Percentiles rank a stretch among this genome's conserved stretches.
Conservation (phyloP, 2,329 filamentous ascomycete genomes). For the Clonostachys chloroleuca region DNA sequence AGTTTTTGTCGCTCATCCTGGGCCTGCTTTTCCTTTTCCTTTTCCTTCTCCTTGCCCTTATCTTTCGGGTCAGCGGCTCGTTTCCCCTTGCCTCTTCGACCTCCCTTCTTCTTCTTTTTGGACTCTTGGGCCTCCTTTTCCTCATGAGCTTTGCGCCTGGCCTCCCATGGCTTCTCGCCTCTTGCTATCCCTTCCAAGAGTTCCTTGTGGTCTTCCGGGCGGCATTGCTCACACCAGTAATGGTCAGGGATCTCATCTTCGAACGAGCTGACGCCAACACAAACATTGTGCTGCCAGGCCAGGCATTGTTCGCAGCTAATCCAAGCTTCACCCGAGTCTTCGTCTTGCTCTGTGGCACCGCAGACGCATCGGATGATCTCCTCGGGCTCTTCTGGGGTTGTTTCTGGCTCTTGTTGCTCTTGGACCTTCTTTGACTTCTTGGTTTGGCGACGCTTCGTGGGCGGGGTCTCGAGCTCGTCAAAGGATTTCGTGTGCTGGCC, state of each 20-base stretch:
- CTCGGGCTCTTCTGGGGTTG: slow-evolving; percentile 44
- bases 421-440: slow-evolving; percentile 56
- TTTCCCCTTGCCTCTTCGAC: slow-evolving; percentile 47
- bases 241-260: slow-evolving; percentile 73
- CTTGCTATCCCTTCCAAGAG: slow-evolving; percentile 72
- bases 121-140: slow-evolving; percentile 32
- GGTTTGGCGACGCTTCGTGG: slow-evolving; percentile 47
- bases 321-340: slow-evolving; percentile 86
- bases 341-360: slow-evolving; percentile 79
- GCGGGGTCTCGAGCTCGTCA: slow-evolving; percentile 63
- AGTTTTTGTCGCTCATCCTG: not conserved
- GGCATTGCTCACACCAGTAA: slow-evolving; percentile 92
- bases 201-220: slow-evolving; percentile 76
- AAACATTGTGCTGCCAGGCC: slow-evolving; percentile 97
- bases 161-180: slow-evolving; percentile 86
- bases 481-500: slow-evolving; percentile 90
- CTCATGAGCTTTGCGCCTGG: slow-evolving; percentile 57
- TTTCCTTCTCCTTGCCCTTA: slow-evolving; percentile 32
- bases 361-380: slow-evolving; percentile 92
- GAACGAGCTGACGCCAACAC: slow-evolving; percentile 79
- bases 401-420: slow-evolving; percentile 46
- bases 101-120: slow-evolving; percentile 33
- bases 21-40: slow-evolving; percentile 1
- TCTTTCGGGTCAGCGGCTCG: slow-evolving; percentile 66
- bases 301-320: slow-evolving; percentile 91